Evolutionary conservation across 805 yeast genomes (phyloP), one percentile per base, ranked within the genome.

Genomic region (Sugiyamaella americana): DNA sequence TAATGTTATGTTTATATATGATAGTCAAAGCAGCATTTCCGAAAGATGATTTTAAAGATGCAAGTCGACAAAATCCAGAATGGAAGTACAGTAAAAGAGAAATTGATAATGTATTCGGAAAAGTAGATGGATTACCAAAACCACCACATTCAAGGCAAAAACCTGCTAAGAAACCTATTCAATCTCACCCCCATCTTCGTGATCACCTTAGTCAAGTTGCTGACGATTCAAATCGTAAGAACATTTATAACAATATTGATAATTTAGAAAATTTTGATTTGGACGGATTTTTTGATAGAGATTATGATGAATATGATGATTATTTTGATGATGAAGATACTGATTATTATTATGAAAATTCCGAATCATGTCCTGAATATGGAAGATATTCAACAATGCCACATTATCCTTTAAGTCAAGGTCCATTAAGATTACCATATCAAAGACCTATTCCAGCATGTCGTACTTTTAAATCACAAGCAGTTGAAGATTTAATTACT

Each of bases 401-500:
- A 37, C 91, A 84, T 54, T 59, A 53, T 1, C 94, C 94, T 1
- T 69, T 67, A 22, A 73, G 84, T 0, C 52, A 58, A 3, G 94
- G 95, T 0, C 64, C 71, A 2, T 61, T 75, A 41, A 55, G 62
- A 34, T 68, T 81, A 49, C 87, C 95, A 1, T 84, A 59, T 53
- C 89, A 86, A 80, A 69, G 96, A 54, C 96, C 96, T 1, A 69
- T 76, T 0, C 67, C 66, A 11, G 60, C 73, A 32, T 88, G 96
- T 60, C 75, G 96, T 5, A 87, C 95, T 0, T 87, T 86, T 61
- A 53, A 50, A 2, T 82, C 89, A 0, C 54, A 58, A 0, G 76
- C 76, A 0, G 81, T 88, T 2, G 96, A 87, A 52, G 55, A 58
- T 13, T 66, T 80, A 30, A 76, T 87, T 19, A 59, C 53, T 2